These are phyloP conservation scores for Cucumis hystrix DNA, from an alignment of 306 rosid genomes.

Conservation along the genomic window DNA sequence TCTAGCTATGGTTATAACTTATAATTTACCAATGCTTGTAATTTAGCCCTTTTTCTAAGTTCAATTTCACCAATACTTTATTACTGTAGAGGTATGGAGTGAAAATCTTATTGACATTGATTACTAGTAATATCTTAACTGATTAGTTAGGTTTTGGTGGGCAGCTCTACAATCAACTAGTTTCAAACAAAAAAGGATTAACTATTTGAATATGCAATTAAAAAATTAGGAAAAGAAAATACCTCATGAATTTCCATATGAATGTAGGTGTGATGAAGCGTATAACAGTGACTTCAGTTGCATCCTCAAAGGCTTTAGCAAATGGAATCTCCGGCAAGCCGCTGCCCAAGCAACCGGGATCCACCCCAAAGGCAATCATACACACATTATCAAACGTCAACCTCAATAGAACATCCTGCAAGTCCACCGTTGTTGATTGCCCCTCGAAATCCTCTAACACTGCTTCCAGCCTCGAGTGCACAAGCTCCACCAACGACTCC, in stretches of 20 bases:
- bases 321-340: slow-evolving; percentile 58
- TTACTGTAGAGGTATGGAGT: too few species aligned
- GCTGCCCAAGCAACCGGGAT: slow-evolving; percentile 59
- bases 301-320: slow-evolving; percentile 82
- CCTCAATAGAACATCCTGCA: slow-evolving; percentile 68
- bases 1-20: too few species aligned
- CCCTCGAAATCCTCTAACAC: slow-evolving; percentile 32
- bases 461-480: slow-evolving; percentile 46
- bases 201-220: background rate
- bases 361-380: slow-evolving; percentile 87
- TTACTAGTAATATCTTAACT: too few species aligned
- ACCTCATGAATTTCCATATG: slow-evolving; percentile 64
- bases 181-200: background rate
- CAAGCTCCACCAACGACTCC: slow-evolving; percentile 52
- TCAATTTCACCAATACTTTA: too few species aligned
- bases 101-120: too few species aligned
- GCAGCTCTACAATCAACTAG: background rate
- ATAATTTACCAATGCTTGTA: too few species aligned
- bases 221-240: background rate
- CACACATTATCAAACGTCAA: slow-evolving; percentile 85
- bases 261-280: slow-evolving; percentile 54
- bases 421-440: slow-evolving; percentile 23
- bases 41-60: too few species aligned
- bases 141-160: too few species aligned
- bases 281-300: slow-evolving; percentile 59